Conservation (phyloP, 2,329 filamentous ascomycete species). For the Paradendryphiella salina region DNA sequence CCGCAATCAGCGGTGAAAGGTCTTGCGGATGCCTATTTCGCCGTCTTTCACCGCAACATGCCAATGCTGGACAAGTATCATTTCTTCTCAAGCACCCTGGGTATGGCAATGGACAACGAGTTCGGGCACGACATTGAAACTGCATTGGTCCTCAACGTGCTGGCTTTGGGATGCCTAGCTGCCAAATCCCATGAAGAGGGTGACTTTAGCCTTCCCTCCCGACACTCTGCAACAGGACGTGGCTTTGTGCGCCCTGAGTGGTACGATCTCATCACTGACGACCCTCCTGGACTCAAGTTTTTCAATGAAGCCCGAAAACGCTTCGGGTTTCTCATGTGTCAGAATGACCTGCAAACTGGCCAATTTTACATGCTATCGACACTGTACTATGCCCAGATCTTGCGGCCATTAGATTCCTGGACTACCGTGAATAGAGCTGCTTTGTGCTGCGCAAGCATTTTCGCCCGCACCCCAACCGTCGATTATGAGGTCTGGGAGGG, state of each 20-base stretch:
- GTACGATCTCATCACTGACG: slow-evolving; percentile 42
- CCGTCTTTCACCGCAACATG: slow-evolving; percentile 58
- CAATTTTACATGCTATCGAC: slow-evolving; percentile 59
- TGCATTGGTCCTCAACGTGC: slow-evolving; percentile 56
- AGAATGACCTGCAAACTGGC: slow-evolving; percentile 56
- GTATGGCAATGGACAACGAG: slow-evolving; percentile 53
- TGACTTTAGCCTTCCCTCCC: slow-evolving; percentile 51
- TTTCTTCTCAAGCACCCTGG: slow-evolving; percentile 57
- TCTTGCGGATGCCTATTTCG: slow-evolving; percentile 58
- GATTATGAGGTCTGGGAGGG: slow-evolving; percentile 58
- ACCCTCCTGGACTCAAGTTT: slow-evolving; percentile 55
- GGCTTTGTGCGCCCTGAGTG: slow-evolving; percentile 40
- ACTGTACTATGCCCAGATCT: slow-evolving; percentile 57
- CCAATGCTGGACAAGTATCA: slow-evolving; percentile 58
- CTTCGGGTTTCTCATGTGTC: slow-evolving; percentile 56
- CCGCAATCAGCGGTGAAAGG: slow-evolving; percentile 56
- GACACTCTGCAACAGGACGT: slow-evolving; percentile 11
- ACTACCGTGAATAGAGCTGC: slow-evolving; percentile 58
- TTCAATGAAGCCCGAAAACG: slow-evolving; percentile 59
- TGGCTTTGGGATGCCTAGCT: slow-evolving; percentile 57
- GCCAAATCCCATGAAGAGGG: slow-evolving; percentile 56
- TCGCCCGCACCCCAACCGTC: slow-evolving; percentile 49
- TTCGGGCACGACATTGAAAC: slow-evolving; percentile 59
- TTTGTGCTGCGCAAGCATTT: slow-evolving; percentile 53
- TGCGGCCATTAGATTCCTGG: slow-evolving; percentile 60